Evolutionary conservation across 1,284 basidiomycete genomes (phyloP).

Genomic region (Ceratobasidium sp.): DNA sequence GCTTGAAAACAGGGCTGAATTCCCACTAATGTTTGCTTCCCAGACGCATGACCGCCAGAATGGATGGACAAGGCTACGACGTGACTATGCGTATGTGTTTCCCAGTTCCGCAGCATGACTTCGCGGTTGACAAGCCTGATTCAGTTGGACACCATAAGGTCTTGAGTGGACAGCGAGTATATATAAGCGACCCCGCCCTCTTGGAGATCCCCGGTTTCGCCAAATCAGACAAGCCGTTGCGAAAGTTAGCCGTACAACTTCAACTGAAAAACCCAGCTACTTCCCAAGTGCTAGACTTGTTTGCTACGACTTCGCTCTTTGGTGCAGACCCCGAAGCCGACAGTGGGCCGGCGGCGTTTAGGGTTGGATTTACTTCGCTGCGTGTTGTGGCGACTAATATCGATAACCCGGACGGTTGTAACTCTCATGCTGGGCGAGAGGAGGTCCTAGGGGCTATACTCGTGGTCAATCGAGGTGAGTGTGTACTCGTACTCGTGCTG

Average conservation of each 20-base stretch:
- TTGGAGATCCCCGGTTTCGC: conserved; percentile 55
- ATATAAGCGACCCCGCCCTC: conserved; percentile 79
- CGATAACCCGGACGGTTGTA: conserved; percentile 34
- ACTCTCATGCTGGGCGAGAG: not conserved
- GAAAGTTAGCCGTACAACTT: conserved; percentile 54
- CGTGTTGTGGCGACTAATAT: not conserved
- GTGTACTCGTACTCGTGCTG: not conserved
- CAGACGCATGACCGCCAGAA: conserved; percentile 70
- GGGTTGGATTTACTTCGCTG: conserved; percentile 26
- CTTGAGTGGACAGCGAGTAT: conserved; percentile 81
- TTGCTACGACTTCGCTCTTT: conserved; percentile 76
- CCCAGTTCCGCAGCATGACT: conserved; percentile 11
- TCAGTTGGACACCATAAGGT: conserved; percentile 87
- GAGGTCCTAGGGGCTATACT: conserved; percentile 12
- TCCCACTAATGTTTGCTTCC: not conserved
- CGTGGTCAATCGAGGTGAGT: conserved; percentile 40
- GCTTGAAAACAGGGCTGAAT: too few relatives aligned
- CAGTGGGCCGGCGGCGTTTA: conserved; percentile 17
- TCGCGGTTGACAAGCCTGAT: not conserved
- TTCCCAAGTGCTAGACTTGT: conserved; percentile 62
- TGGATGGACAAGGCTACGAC: conserved; percentile 89
- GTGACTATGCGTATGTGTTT: conserved; percentile 76
- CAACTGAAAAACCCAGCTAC: conserved; percentile 59
- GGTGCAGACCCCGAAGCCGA: conserved; percentile 67
- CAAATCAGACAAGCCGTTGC: conserved; percentile 17